Evolutionary conservation across 164 flowering plant species (phyloP).

Genomic region (Paratinospora sagittata): DNA sequence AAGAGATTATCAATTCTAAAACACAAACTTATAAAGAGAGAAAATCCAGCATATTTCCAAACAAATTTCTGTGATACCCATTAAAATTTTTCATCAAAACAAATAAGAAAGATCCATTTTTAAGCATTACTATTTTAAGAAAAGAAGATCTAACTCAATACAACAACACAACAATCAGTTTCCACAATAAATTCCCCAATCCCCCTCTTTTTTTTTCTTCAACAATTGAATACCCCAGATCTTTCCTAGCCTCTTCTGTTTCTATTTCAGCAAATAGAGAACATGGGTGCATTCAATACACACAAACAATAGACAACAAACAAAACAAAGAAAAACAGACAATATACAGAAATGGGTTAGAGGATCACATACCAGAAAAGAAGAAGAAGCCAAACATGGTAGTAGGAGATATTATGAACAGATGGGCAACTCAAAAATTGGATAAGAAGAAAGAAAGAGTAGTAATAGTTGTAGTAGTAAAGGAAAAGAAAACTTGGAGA

Average conservation of each 20-base stretch:
- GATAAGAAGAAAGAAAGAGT: conserved; percentile 11
- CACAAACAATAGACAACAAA: conserved; percentile 8
- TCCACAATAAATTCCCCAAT: background rate
- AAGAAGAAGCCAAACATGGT: conserved; percentile 5
- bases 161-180: background rate
- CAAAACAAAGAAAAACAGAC: background rate
- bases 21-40: background rate
- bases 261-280: background rate
- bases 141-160: conserved; percentile 5
- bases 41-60: background rate
- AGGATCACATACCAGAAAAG: conserved; percentile 21
- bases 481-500: conserved; percentile 21
- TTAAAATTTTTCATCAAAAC: background rate
- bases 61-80: background rate
- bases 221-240: conserved; percentile 9
- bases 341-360: background rate
- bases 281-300: conserved; percentile 8
- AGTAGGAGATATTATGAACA: conserved; percentile 8
- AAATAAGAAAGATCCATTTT: conserved; percentile 10
- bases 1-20: background rate
- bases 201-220: background rate
- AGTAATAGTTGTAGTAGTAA: conserved; percentile 19
- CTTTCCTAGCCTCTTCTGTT: conserved; percentile 1
- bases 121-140: conserved; percentile 9
- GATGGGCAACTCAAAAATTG: conserved; percentile 11